Evolutionary conservation across 441 rosid genomes (phyloP).

Genomic region (Adansonia gregorii): DNA sequence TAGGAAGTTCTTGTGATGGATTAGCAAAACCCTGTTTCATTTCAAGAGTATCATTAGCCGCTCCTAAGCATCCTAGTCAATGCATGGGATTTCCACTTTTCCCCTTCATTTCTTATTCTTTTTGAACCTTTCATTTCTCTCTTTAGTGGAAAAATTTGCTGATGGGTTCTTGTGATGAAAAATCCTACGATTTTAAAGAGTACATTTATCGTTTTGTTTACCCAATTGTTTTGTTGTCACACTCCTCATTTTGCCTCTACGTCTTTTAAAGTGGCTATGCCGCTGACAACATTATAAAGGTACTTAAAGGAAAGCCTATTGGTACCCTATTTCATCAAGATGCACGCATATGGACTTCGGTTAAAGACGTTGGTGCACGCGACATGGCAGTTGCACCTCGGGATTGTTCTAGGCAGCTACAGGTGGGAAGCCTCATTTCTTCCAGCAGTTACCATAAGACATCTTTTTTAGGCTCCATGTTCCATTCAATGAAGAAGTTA

Average conservation of each 20-base stretch:
- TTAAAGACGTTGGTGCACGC: constrained; percentile 38
- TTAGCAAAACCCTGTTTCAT: not conserved
- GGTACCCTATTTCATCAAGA: constrained; percentile 50
- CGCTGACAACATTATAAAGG: constrained; percentile 38
- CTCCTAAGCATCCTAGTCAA: not conserved
- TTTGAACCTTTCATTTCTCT: not conserved
- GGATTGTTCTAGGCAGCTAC: constrained; percentile 45
- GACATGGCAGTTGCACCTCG: constrained; percentile 51
- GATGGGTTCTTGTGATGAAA: not conserved
- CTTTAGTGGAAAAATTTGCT: not conserved
- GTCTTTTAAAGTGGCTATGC: constrained; percentile 41
- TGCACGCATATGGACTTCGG: constrained; percentile 38
- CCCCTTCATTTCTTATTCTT: not conserved
- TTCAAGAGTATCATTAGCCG: constrained; percentile 1
- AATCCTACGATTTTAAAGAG: not conserved
- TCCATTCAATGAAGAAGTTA: not conserved
- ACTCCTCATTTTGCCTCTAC: constrained; percentile 33
- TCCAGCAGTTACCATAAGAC: not conserved
- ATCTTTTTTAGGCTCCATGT: not conserved
- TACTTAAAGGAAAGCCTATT: constrained; percentile 39
- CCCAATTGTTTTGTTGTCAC: not conserved
- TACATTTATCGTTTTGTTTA: not conserved
- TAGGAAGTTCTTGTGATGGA: not conserved
- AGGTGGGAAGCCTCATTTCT: constrained; percentile 32
- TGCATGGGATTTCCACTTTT: not conserved